phyloP scores from a whole-genome alignment of 2,329 filamentous ascomycete species.

The Colletotrichum scovillei region DNA sequence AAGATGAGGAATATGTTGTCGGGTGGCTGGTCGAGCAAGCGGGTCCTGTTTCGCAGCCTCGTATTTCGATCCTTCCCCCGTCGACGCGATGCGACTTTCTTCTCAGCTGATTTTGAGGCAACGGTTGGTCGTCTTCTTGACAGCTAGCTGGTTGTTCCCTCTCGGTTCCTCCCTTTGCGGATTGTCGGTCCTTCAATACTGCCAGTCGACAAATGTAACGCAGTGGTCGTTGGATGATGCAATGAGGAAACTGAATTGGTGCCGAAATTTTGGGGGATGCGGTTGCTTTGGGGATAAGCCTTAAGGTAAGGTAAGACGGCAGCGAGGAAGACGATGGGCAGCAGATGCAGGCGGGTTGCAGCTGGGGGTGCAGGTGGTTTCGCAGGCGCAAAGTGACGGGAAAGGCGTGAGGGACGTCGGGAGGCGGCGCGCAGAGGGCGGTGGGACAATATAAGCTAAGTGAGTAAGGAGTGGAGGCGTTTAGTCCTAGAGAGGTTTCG shows the following conservation, averaged over 20 bases:
- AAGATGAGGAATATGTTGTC: conserved; percentile 5
- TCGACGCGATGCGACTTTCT: conserved; percentile 13
- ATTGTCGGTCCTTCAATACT: neutral
- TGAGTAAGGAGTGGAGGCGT: conserved; percentile 30
- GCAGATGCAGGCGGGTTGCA: conserved; percentile 5
- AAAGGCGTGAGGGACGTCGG: conserved; percentile 5
- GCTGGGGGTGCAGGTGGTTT: conserved; percentile 10
- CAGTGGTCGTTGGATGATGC: neutral
- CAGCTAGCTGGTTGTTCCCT: neutral
- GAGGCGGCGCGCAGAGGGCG: conserved; percentile 19
- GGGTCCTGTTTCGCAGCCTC: conserved; percentile 21
- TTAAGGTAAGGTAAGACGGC: neutral
- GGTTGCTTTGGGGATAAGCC: neutral
- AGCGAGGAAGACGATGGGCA: neutral
- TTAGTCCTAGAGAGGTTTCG: conserved; percentile 8
- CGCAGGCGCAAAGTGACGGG: conserved; percentile 13
- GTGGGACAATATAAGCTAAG: conserved; percentile 32
- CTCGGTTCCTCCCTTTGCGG: neutral
- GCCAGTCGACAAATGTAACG: neutral
- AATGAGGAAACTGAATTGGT: neutral
- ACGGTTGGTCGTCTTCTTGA: neutral
- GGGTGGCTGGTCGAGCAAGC: conserved; percentile 8
- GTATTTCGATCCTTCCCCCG: neutral
- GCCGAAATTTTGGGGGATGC: neutral
- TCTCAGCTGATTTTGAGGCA: neutral